Conservation (phyloP, 306 rosid species). For the Fragaria vesca region DNA sequence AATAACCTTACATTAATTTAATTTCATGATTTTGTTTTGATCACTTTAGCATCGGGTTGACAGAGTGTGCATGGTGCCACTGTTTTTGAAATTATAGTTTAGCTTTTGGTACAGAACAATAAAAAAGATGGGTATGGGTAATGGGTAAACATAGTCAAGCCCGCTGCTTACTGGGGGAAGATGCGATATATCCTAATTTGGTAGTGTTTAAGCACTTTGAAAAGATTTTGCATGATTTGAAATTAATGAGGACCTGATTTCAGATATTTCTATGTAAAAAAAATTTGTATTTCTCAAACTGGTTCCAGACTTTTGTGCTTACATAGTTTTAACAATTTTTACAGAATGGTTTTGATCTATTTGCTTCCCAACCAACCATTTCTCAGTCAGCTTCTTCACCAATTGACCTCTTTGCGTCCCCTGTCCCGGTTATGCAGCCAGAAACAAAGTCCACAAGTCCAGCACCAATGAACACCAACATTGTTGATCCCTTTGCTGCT, state of each 20-base stretch:
- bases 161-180: neutral
- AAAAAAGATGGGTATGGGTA: neutral
- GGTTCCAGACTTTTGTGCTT: conserved; percentile 5
- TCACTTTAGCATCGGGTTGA: neutral
- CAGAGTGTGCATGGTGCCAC: neutral
- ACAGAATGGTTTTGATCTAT: conserved; percentile 74
- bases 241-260: neutral
- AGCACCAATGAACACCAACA: conserved; percentile 39
- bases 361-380: conserved; percentile 64
- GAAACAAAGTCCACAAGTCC: conserved; percentile 50
- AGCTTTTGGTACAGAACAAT: neutral
- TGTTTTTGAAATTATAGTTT: neutral
- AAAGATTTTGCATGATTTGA: neutral
- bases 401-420: conserved; percentile 66
- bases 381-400: conserved; percentile 57
- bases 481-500: conserved; percentile 82
- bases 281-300: neutral
- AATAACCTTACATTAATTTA: neutral
- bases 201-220: neutral
- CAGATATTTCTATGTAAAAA: neutral
- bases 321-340: conserved; percentile 13
- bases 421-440: conserved; percentile 61
- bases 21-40: neutral
- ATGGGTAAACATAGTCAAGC: neutral
- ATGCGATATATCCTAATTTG: neutral